These are phyloP conservation scores for Isatis lusitanica DNA, from an alignment of 441 rosid genomes.

Conservation along the genomic window DNA sequence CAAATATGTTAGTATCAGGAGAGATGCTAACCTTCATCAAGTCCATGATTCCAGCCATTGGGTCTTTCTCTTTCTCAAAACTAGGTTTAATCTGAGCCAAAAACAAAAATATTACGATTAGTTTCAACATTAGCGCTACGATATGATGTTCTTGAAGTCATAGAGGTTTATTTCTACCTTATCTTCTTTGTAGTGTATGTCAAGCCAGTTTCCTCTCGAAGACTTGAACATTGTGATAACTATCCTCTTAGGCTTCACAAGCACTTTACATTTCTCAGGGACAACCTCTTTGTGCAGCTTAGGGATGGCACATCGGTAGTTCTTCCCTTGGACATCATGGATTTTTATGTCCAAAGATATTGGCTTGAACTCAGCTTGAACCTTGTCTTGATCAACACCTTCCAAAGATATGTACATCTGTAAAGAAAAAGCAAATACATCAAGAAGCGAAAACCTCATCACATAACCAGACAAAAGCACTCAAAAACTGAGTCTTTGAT, in stretches of 20 bases:
- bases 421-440: background rate
- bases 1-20: background rate
- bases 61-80: slow-evolving; percentile 43
- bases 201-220: slow-evolving; percentile 85
- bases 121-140: background rate
- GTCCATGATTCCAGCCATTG: slow-evolving; percentile 75
- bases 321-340: slow-evolving; percentile 80
- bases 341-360: slow-evolving; percentile 68
- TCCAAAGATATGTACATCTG: slow-evolving; percentile 77
- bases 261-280: slow-evolving; percentile 74
- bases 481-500: background rate
- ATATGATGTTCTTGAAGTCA: background rate
- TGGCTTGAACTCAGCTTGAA: slow-evolving; percentile 68
- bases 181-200: slow-evolving; percentile 82
- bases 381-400: slow-evolving; percentile 68
- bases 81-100: slow-evolving; percentile 71
- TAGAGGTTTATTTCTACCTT: slow-evolving; percentile 47
- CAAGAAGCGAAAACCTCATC: background rate
- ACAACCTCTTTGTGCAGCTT: slow-evolving; percentile 73
- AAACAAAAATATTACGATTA: background rate
- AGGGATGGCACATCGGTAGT: slow-evolving; percentile 65
- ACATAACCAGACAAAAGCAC: background rate
- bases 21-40: slow-evolving; percentile 67
- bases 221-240: slow-evolving; percentile 67
- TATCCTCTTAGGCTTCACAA: slow-evolving; percentile 75